These are phyloP conservation scores for Aspergillus panamensis DNA, from an alignment of 495 filamentous ascomycete species.

Conservation along the genomic window DNA sequence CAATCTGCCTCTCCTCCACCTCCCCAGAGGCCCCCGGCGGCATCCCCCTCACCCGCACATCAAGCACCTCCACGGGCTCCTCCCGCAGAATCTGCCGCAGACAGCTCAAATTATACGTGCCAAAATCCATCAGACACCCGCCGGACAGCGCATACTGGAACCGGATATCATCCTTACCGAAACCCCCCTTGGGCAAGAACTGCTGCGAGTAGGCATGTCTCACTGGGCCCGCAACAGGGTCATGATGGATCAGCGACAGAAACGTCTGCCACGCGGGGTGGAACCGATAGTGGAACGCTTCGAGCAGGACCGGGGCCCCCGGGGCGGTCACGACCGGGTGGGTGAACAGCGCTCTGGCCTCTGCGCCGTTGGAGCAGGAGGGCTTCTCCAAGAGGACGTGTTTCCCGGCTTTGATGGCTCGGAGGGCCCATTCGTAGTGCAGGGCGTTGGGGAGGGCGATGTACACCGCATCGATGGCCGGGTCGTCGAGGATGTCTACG, in stretches of 20 bases:
- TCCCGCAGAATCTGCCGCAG: slow-evolving; percentile 39
- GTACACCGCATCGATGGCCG: slow-evolving; percentile 43
- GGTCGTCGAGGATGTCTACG: slow-evolving; percentile 41
- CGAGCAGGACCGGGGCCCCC: slow-evolving; percentile 47
- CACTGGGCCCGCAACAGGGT: not conserved
- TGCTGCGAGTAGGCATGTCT: slow-evolving; percentile 11
- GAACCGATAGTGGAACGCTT: slow-evolving; percentile 58
- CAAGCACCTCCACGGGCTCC: slow-evolving; percentile 24
- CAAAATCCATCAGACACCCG: slow-evolving; percentile 58
- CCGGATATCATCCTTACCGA: slow-evolving; percentile 49
- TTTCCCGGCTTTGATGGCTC: slow-evolving; percentile 38
- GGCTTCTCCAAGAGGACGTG: slow-evolving; percentile 52
- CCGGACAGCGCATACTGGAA: slow-evolving; percentile 52
- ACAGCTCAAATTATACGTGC: slow-evolving; percentile 46
- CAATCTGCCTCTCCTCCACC: slow-evolving; percentile 24
- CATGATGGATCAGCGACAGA: slow-evolving; percentile 37
- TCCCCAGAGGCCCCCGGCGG: slow-evolving; percentile 6
- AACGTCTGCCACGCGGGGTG: slow-evolving; percentile 53
- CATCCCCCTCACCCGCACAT: not conserved
- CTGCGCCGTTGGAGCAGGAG: slow-evolving; percentile 35
- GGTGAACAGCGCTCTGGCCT: slow-evolving; percentile 37
- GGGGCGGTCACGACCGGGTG: slow-evolving; percentile 27
- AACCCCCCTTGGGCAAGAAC: slow-evolving; percentile 14
- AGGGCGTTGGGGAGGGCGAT: slow-evolving; percentile 48
- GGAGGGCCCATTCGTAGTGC: slow-evolving; percentile 46